Evolutionary conservation across 2,329 filamentous ascomycete species (phyloP), one percentile per base, ranked within the genome.

Genomic region (Phaeosphaeria sp.): DNA sequence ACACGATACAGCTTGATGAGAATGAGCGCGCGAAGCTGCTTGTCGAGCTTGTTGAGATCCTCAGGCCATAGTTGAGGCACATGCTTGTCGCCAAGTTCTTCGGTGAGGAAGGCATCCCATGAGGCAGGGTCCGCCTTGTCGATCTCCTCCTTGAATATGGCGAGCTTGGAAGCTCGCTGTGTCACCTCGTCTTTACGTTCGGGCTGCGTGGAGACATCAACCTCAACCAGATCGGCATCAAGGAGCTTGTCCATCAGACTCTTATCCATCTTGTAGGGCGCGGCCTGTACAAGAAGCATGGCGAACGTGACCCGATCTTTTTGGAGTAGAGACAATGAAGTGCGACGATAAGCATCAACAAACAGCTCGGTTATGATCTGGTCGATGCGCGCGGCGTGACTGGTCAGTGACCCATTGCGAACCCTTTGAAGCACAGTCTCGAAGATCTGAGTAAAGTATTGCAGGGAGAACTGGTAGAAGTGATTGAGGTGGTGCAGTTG

Each of bases 381-480:
- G 72, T 97, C 91, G 50, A 95, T 89, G 36, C 95, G 90, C 15
- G 83, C 84, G 65, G 92, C 88, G 78, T 96, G 87, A 63, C 95
- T 89, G 30, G 85, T 89, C 76, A 90, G 88, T 20, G 85, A 85
- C 51, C 95, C 83, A 58, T 87, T 88, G 71, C 89, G 89, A 77
- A 96, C 96, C 57, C 87, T 85, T 67, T 90, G 90, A 41, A 99
- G 84, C 7, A 99, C 95, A 6, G 90, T 88, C 74, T 96, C 91
- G 85, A 99, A 99, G 68, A 99, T 99, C 75, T 97, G 91, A 54
- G 97, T 86, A 80, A 99, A 99, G 80, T 97, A 99, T 78, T 97
- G 93, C 58, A 99, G 85, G 39, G 95, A 99, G 84, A 99, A 99
- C 76, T 98, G 96, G 79, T 99, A 99, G 80, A 98, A 98, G 82